These are phyloP conservation scores for Botrytis cinerea DNA, from an alignment of 2,329 filamentous ascomycete genomes.

Conservation along the genomic window DNA sequence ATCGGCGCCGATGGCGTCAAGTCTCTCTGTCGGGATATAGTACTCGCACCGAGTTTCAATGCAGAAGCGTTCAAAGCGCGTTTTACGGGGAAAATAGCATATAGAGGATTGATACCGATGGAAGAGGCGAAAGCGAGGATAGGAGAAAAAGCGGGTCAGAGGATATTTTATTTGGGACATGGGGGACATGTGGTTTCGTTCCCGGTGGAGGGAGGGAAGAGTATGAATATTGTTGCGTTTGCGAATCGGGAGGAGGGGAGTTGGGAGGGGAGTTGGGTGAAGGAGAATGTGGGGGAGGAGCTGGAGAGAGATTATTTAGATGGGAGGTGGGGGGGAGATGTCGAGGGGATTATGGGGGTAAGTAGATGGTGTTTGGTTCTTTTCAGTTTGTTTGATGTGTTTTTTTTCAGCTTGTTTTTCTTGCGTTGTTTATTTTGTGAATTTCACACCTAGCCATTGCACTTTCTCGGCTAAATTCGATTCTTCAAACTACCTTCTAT, in stretches of 20 bases:
- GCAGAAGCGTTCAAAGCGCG: background rate
- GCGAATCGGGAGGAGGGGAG: slow-evolving; percentile 38
- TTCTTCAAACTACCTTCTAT: background rate
- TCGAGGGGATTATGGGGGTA: slow-evolving; percentile 8
- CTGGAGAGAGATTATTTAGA: slow-evolving; percentile 13
- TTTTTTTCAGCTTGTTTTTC: background rate
- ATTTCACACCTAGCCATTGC: background rate
- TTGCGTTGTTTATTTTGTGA: background rate
- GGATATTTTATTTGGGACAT: slow-evolving; percentile 54
- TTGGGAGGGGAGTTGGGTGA: slow-evolving; percentile 38
- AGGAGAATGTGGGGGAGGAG: slow-evolving; percentile 1
- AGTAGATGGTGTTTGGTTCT: background rate
- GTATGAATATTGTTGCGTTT: slow-evolving; percentile 54
- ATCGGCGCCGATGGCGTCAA: slow-evolving; percentile 8
- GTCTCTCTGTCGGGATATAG: slow-evolving; percentile 9
- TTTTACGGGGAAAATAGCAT: slow-evolving; percentile 45
- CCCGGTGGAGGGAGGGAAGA: slow-evolving; percentile 50
- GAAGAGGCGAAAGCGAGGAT: slow-evolving; percentile 30
- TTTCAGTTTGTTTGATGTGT: background rate
- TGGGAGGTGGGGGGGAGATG: slow-evolving; percentile 6
- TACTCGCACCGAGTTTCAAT: background rate
- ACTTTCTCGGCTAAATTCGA: background rate
- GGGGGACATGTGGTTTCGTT: slow-evolving; percentile 48
- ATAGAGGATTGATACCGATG: slow-evolving; percentile 62
- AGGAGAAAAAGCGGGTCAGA: background rate